Base-by-base conservation (phyloP, 2,329 filamentous ascomycete species). In the Chaetomium sp. region DNA sequence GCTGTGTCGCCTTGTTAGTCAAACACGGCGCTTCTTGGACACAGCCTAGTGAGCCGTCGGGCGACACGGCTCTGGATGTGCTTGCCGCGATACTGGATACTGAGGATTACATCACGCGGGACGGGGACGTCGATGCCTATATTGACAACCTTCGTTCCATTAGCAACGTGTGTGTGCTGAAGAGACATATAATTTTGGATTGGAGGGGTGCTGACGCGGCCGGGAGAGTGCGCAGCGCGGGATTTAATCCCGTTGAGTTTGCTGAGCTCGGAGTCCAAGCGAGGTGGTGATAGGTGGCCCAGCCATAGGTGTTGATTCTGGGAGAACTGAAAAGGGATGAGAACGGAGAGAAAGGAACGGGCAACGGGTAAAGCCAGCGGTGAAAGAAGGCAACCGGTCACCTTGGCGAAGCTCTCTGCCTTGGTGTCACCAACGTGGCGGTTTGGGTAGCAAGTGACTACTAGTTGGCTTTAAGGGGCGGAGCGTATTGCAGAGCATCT, bases 11-110 rank as follows among this genome's bases (percentile, higher is more conserved):
- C 11, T 19, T 45, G 1, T 41, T 54, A 5, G 34, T 49, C 7
- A 14, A n/a, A 36, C 53, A 27, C 46, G 53, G 46, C n/a, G 47
- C 53, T 4, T 45, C 19, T 3, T 54, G 53, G 53, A 14, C 8
- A 12, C 46, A 45, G 27, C 34, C 35, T 5, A 12, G 34, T 32
- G 10, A 32, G 47, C 46, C 53, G 6, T 38, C 40, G 9, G 47
- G 47, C 8, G 53, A 54, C 46, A 54, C 46, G 5, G 12, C 53
- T 19, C 46, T 49, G 41, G 53, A 49, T 7, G 47, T 50, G 35
- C 34, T 54, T 12, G 41, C 5, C 1, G 35, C 36, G 5, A 50
- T 54, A 1, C 41, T 54, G 6, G 47, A 50, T 11, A 42, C 34
- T 6, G 6, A 54, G 41, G 46, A 8, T 14, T 34, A n/a, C 35